Evolutionary conservation across 2,329 filamentous ascomycete species (phyloP).

Genomic region (Paecilomyces dactylethromorphus): DNA sequence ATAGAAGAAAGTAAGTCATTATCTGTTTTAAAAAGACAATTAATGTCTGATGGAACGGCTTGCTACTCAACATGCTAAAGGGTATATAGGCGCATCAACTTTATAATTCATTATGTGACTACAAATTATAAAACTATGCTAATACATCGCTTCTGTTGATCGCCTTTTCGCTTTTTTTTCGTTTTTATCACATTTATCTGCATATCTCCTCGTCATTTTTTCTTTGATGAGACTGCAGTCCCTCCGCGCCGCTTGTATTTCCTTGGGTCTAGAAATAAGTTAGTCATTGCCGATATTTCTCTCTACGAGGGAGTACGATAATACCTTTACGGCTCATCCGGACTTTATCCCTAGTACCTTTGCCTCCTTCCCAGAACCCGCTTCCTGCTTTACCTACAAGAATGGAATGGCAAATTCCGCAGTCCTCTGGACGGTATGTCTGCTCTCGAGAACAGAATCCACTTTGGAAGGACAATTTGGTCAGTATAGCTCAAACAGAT

Average conservation of each 20-base stretch:
- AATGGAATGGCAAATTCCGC: conserved; percentile 63
- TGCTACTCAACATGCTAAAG: neutral
- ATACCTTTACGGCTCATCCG: conserved; percentile 64
- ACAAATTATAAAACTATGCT: neutral
- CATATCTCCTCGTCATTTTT: neutral
- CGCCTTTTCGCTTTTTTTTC: neutral
- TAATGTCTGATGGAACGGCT: neutral
- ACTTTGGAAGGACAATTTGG: conserved; percentile 14
- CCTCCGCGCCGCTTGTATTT: neutral
- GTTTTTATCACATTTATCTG: neutral
- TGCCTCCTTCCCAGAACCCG: conserved; percentile 85
- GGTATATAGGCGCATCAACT: neutral
- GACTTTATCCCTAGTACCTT: conserved; percentile 65
- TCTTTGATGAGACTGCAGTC: neutral
- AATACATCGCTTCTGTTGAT: neutral
- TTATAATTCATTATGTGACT: neutral
- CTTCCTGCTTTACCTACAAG: conserved; percentile 60
- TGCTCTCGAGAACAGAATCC: conserved; percentile 76
- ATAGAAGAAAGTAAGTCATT: too few species aligned
- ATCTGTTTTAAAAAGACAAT: too few species aligned
- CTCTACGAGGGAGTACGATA: conserved; percentile 2
- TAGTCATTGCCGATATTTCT: neutral
- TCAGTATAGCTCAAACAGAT: neutral
- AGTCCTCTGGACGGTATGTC: conserved; percentile 69
- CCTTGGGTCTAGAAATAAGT: neutral